These are phyloP conservation scores for Cornus kousa DNA, from an alignment of 148 eudicot genomes.

Conservation along the genomic window DNA sequence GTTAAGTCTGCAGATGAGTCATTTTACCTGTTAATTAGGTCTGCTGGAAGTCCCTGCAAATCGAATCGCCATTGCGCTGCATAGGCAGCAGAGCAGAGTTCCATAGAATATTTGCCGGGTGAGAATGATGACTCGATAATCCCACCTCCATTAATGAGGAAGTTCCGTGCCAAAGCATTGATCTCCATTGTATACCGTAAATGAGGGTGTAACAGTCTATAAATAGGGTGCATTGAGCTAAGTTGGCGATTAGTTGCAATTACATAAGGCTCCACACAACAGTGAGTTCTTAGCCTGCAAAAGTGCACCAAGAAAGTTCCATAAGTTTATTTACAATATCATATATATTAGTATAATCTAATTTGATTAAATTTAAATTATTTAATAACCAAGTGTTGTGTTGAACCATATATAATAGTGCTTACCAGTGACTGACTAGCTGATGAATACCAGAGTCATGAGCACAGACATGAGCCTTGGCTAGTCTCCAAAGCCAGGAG, in stretches of 20 bases:
- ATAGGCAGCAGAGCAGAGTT: slow-evolving; percentile 65
- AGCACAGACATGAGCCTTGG: slow-evolving; percentile 81
- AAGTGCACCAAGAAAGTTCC: not conserved
- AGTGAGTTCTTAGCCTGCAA: slow-evolving; percentile 79
- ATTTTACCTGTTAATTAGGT: slow-evolving; percentile 67
- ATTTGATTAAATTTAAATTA: too few species aligned
- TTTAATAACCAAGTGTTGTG: too few species aligned
- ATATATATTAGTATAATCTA: too few species aligned
- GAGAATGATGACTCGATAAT: slow-evolving; percentile 63
- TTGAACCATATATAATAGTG: not conserved
- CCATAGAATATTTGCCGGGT: slow-evolving; percentile 53
- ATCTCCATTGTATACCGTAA: slow-evolving; percentile 93
- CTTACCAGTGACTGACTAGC: slow-evolving; percentile 78
- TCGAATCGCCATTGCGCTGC: slow-evolving; percentile 76
- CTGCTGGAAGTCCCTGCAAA: slow-evolving; percentile 61
- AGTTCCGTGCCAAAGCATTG: slow-evolving; percentile 72
- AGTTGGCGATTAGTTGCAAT: slow-evolving; percentile 73
- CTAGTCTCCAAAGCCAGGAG: slow-evolving; percentile 86
- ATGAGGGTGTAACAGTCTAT: slow-evolving; percentile 67
- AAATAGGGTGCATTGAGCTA: slow-evolving; percentile 83
- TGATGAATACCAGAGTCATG: slow-evolving; percentile 87
- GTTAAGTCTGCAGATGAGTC: too few species aligned
- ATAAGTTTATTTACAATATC: too few species aligned
- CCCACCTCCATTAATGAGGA: slow-evolving; percentile 66
- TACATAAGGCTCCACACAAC: slow-evolving; percentile 69